Evolutionary conservation across 2,329 filamentous ascomycete genomes (phyloP).

Genomic region (Colletotrichum endophyticum): DNA sequence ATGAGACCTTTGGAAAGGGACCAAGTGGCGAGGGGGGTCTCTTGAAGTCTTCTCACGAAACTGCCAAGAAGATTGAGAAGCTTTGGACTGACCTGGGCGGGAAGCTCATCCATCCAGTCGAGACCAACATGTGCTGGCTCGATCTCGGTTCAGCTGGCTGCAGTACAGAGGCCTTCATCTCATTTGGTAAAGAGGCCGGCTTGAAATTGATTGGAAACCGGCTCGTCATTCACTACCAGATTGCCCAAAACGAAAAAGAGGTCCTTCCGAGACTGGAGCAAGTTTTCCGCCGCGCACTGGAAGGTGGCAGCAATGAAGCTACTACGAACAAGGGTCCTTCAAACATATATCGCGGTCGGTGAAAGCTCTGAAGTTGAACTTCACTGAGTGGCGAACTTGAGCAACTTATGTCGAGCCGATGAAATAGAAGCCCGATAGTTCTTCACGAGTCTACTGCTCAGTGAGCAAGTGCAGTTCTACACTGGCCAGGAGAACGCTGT

Average conservation of each 20-base stretch:
- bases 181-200: slow-evolving; percentile 45
- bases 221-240: slow-evolving; percentile 62
- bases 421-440: neutral
- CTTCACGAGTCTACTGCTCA: too few species aligned
- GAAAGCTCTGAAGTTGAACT: neutral
- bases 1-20: slow-evolving; percentile 46
- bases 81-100: slow-evolving; percentile 76
- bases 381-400: too few species aligned
- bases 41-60: slow-evolving; percentile 63
- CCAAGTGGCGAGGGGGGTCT: slow-evolving; percentile 55
- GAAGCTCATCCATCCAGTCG: slow-evolving; percentile 69
- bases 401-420: neutral
- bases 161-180: slow-evolving; percentile 38
- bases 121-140: slow-evolving; percentile 95
- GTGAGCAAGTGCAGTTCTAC: neutral
- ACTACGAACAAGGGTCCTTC: neutral
- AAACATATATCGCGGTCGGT: slow-evolving; percentile 22
- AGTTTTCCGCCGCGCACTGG: slow-evolving; percentile 52
- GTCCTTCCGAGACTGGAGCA: slow-evolving; percentile 61
- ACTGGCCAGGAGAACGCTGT: neutral
- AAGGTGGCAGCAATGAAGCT: slow-evolving; percentile 19
- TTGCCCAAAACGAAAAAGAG: slow-evolving; percentile 64
- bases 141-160: slow-evolving; percentile 68
- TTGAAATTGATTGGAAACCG: slow-evolving; percentile 44
- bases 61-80: slow-evolving; percentile 68